Percentiles rank a stretch among this genome's conserved stretches.
Evolutionary conservation across 2,329 filamentous ascomycete genomes (phyloP).

Genomic region (Basipetospora chlamydospora): DNA sequence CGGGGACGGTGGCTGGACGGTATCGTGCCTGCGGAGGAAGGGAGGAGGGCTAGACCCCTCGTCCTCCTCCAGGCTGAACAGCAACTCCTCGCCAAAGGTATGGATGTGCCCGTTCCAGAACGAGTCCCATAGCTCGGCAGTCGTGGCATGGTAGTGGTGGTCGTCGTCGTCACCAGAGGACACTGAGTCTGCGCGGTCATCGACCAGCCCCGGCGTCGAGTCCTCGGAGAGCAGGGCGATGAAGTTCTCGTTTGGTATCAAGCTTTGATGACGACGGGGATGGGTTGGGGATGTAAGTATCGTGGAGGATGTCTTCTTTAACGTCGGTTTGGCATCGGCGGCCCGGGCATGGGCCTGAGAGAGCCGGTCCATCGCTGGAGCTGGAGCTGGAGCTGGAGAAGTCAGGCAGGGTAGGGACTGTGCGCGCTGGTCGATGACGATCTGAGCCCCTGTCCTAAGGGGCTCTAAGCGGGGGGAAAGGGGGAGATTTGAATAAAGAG

Average conservation of each 20-base stretch:
- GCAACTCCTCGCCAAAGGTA: neutral
- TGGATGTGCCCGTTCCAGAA: constrained; percentile 23
- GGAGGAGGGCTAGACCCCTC: neutral
- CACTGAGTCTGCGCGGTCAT: constrained; percentile 4
- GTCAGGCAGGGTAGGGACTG: too few relatives aligned
- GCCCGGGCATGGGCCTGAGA: too few relatives aligned
- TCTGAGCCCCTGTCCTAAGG: too few relatives aligned
- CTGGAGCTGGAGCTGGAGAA: too few relatives aligned
- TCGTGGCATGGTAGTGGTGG: constrained; percentile 29
- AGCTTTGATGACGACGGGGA: too few relatives aligned
- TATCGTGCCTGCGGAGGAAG: neutral
- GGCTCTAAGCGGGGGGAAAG: too few relatives aligned
- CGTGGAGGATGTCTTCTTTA: too few relatives aligned
- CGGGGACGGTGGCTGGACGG: neutral
- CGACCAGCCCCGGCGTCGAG: constrained; percentile 5
- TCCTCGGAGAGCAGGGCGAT: constrained; percentile 2
- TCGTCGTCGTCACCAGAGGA: constrained; percentile 27
- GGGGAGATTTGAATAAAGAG: too few relatives aligned
- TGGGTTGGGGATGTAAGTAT: too few relatives aligned
- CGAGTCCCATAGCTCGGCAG: constrained; percentile 33
- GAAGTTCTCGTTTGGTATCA: constrained; percentile 1
- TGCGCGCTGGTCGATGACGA: too few relatives aligned
- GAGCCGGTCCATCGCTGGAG: too few relatives aligned
- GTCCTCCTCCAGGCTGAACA: neutral
- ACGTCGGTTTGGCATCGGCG: too few relatives aligned